Evolutionary conservation across 2,329 filamentous ascomycete species (phyloP).

Genomic region (Dothistroma pini): DNA sequence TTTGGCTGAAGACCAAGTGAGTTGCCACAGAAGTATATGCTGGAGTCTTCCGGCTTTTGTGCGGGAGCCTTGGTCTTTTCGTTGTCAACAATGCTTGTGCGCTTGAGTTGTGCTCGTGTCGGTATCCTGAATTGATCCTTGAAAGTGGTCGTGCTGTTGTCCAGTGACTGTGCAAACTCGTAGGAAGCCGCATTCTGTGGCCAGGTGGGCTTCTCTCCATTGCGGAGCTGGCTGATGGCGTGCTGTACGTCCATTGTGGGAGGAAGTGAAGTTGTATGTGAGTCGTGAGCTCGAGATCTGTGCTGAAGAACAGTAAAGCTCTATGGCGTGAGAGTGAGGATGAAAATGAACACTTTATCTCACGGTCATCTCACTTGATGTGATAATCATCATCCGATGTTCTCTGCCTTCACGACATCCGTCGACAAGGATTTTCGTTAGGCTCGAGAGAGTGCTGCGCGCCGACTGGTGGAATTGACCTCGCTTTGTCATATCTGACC

Average conservation of each 20-base stretch:
- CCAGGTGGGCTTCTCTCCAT: constrained; percentile 24
- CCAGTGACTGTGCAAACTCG: constrained; percentile 27
- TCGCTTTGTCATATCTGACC: not conserved
- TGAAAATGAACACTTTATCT: not conserved
- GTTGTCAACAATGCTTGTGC: constrained; percentile 50
- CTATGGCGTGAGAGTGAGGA: constrained; percentile 2
- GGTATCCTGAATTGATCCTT: constrained; percentile 67
- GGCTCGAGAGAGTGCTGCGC: not conserved
- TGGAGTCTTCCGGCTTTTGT: constrained; percentile 37
- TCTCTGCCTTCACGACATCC: not conserved
- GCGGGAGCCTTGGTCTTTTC: constrained; percentile 18
- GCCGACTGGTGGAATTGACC: not conserved
- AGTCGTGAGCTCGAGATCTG: not conserved
- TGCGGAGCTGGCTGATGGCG: constrained; percentile 26
- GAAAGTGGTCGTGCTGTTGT: constrained; percentile 24
- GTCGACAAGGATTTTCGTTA: not conserved
- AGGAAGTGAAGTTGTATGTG: not conserved
- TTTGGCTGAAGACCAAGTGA: constrained; percentile 81
- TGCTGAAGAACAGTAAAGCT: not conserved
- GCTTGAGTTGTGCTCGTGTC: constrained; percentile 65
- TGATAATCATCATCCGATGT: not conserved
- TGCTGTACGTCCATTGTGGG: constrained; percentile 25
- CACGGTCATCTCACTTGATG: not conserved
- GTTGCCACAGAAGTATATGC: constrained; percentile 84
- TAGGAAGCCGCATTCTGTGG: constrained; percentile 25